phyloP scores from a whole-genome alignment of 768 basidiomycete species.

The Russula olivacea region DNA sequence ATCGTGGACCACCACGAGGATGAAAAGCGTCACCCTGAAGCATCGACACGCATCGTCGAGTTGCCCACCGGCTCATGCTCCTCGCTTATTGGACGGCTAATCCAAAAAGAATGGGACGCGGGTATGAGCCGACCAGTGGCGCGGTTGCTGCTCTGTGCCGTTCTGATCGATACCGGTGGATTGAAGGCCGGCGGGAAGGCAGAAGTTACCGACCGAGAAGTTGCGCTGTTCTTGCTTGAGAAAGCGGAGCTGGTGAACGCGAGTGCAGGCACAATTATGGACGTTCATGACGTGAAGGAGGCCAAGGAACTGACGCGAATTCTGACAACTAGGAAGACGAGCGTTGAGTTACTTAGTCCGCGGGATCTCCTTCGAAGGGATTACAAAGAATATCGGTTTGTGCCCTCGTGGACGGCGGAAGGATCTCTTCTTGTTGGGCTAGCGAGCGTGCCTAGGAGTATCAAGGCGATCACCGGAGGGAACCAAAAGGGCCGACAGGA shows the following conservation, averaged over 20 bases:
- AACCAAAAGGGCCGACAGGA: conserved; percentile 37
- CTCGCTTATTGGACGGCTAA: conserved; percentile 49
- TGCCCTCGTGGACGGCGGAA: conserved; percentile 39
- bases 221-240: conserved; percentile 60
- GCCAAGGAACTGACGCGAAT: conserved; percentile 45
- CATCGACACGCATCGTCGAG: conserved; percentile 59
- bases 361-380: conserved; percentile 87
- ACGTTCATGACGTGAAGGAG: conserved; percentile 37
- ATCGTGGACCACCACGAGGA: conserved; percentile 92
- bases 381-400: conserved; percentile 79
- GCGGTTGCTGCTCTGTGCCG: conserved; percentile 46
- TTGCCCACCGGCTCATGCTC: conserved; percentile 73
- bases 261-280: conserved; percentile 23
- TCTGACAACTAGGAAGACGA: conserved; percentile 54
- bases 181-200: conserved; percentile 78
- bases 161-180: conserved; percentile 83
- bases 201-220: conserved; percentile 51
- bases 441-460: conserved; percentile 70
- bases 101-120: conserved; percentile 22
- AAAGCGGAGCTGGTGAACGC: conserved; percentile 41
- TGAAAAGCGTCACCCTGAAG: conserved; percentile 59
- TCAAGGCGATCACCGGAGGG: conserved; percentile 48
- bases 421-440: conserved; percentile 60
- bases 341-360: conserved; percentile 59
- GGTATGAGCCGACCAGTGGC: conserved; percentile 25